A percentile compares a stretch with the other conserved stretches of the same genome.
Evolutionary conservation across 2,329 filamentous ascomycete genomes (phyloP).

Genomic region (Sporothrix pseudoabietina): DNA sequence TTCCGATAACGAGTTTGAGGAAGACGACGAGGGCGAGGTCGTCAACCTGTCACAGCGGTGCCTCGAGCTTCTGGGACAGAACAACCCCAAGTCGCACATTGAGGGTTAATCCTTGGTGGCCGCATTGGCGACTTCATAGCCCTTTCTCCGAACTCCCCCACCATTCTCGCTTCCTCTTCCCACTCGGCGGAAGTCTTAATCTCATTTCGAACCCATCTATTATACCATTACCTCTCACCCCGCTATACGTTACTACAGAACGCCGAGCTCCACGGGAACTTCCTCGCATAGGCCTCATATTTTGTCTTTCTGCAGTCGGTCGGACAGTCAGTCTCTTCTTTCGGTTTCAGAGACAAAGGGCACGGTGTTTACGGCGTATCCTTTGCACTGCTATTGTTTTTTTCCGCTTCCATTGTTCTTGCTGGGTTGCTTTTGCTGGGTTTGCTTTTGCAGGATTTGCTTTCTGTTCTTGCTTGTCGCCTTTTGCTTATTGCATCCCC

Average conservation of each 20-base stretch:
- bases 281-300: conserved; percentile 27
- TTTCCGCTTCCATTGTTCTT: not conserved
- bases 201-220: not conserved
- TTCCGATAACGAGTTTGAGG: conserved; percentile 80
- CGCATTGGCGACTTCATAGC: not conserved
- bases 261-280: not conserved
- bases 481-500: not conserved
- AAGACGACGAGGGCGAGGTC: conserved; percentile 91
- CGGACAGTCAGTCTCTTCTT: not conserved
- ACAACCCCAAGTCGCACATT: conserved; percentile 75
- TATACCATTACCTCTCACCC: not conserved
- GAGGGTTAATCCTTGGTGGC: conserved; percentile 62
- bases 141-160: not conserved
- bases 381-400: conserved; percentile 20
- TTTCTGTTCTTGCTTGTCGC: not conserved
- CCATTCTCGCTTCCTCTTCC: not conserved
- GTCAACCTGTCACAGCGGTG: conserved; percentile 88
- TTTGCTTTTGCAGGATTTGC: not conserved
- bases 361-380: conserved; percentile 50
- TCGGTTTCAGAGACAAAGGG: conserved; percentile 33
- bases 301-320: conserved; percentile 20
- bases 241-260: conserved; percentile 16
- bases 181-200: not conserved
- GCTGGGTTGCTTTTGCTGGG: too few relatives aligned
- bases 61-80: conserved; percentile 79